Percentiles rank a stretch among this genome's conserved stretches.
Evolutionary conservation across 2,329 filamentous ascomycete genomes (phyloP).

Genomic region (Fusarium heterosporum): DNA sequence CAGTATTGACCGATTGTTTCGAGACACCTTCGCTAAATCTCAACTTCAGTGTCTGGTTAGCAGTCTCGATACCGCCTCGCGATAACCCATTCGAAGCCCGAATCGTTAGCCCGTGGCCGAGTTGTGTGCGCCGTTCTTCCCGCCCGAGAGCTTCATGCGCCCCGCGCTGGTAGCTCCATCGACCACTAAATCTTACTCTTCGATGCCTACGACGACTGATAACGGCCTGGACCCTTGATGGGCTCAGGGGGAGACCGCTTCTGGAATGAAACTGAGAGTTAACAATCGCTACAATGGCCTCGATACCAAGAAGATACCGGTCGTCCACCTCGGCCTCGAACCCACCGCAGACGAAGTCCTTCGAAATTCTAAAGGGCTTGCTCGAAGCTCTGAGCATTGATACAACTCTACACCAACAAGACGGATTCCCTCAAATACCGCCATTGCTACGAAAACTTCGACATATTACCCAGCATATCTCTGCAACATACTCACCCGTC

Average conservation of each 20-base stretch:
- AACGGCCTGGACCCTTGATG: slow-evolving; percentile 54
- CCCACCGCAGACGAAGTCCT: slow-evolving; percentile 68
- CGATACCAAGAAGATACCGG: slow-evolving; percentile 68
- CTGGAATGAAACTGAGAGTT: slow-evolving; percentile 45
- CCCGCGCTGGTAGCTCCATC: slow-evolving; percentile 47
- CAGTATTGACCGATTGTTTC: slow-evolving; percentile 41
- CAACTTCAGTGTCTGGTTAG: slow-evolving; percentile 19
- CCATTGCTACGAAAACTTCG: slow-evolving; percentile 68
- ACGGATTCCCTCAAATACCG: slow-evolving; percentile 62
- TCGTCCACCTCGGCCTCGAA: slow-evolving; percentile 73
- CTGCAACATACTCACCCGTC: slow-evolving; percentile 60
- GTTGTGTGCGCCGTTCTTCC: slow-evolving; percentile 24
- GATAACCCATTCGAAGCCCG: background rate
- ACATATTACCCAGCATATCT: slow-evolving; percentile 73
- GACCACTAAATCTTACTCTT: slow-evolving; percentile 46
- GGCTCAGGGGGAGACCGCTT: slow-evolving; percentile 49
- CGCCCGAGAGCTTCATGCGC: slow-evolving; percentile 42
- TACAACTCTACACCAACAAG: slow-evolving; percentile 49
- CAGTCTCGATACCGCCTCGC: slow-evolving; percentile 4
- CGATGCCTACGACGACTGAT: slow-evolving; percentile 52
- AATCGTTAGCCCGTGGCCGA: slow-evolving; percentile 15
- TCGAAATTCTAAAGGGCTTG: slow-evolving; percentile 67
- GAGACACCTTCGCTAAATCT: slow-evolving; percentile 41
- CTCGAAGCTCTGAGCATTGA: slow-evolving; percentile 60
- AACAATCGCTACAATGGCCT: slow-evolving; percentile 59